Conservation (phyloP, 2,329 filamentous ascomycete genomes). For the Davidsoniella neocaledoniae region DNA sequence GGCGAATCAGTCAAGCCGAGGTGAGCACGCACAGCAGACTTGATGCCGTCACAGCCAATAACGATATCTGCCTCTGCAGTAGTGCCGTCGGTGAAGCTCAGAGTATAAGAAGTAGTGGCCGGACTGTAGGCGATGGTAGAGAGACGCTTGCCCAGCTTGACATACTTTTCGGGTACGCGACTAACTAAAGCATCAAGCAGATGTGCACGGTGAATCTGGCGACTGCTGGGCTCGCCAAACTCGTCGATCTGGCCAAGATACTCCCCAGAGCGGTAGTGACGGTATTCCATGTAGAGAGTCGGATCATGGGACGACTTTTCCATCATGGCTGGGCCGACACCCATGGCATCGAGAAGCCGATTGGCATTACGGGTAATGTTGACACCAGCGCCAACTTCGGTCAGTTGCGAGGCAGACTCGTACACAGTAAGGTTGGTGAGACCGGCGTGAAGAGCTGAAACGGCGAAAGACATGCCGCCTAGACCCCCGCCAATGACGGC, state of each 20-base stretch:
- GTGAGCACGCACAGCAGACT: conserved; percentile 29
- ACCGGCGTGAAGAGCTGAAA: conserved; percentile 20
- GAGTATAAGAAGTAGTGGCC: neutral
- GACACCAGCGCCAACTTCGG: conserved; percentile 13
- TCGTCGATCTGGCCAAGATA: conserved; percentile 17
- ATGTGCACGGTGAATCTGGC: conserved; percentile 13
- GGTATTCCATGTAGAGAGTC: conserved; percentile 19
- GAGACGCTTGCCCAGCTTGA: conserved; percentile 11
- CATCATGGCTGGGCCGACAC: conserved; percentile 4
- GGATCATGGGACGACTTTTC: conserved; percentile 20
- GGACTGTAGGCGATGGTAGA: conserved; percentile 1
- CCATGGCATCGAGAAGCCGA: conserved; percentile 11
- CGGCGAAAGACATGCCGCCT: conserved; percentile 19
- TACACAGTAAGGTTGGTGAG: conserved; percentile 13
- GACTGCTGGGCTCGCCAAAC: conserved; percentile 11
- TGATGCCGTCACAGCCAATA: conserved; percentile 49
- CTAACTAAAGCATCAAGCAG: conserved; percentile 13
- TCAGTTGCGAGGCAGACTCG: conserved; percentile 8
- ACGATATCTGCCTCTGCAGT: conserved; percentile 24
- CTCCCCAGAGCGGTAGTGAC: conserved; percentile 17
- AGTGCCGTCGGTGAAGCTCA: conserved; percentile 25
- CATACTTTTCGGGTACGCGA: conserved; percentile 6
- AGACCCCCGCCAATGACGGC: neutral
- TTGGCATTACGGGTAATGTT: conserved; percentile 11
- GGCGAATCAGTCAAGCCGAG: conserved; percentile 1